Evolutionary conservation across 2,329 filamentous ascomycete species (phyloP), one percentile per base, ranked within the genome.

Genomic region (Cytospora leucostoma): DNA sequence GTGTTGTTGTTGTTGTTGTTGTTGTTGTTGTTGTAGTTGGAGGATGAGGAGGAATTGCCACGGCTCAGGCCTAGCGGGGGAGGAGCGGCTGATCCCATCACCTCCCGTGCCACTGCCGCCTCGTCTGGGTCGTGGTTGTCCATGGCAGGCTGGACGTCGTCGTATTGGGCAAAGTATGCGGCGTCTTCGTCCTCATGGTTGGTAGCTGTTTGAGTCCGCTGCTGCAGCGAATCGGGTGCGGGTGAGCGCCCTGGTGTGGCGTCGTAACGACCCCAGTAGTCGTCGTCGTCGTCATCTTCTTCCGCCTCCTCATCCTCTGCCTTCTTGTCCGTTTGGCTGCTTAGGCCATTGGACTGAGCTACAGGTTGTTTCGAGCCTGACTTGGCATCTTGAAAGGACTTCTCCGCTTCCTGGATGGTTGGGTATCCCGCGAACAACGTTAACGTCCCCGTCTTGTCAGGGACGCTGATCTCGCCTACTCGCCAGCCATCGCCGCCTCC

Each of bases 111-210:
- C 53, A 52, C 40, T n/a, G 53, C 57, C 12, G 64, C 64, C 61
- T 92, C 90, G 69, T 92, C 89, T n/a, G 90, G 90, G 68, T 93
- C 90, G 73, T 93, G 87, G 62, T 86, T 86, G 74, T 94, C 91
- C 80, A 94, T 86, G 37, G 90, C 90, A 2, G 91, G 90, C 72
- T 94, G 91, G 10, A 94, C 90, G 67, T 85, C 80, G 69, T 90
- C 88, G 73, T 95, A 94, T 72, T 89, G 87, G 19, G 88, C 85
- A 74, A 86, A 94, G 74, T 94, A 94, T 51, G 87, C 87, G 54
- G 89, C 85, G 66, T 93, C 90, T 21, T 80, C 79, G 8, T 79
- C 78, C 11, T 69, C 68, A 59, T 70, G 70, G 38, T 71, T 60
- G 69, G 69, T 69, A 56, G 70, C 52, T 72, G 58, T 72, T 70